Evolutionary conservation across 495 filamentous ascomycete genomes (phyloP).

Genomic region (Massariosphaeria phaeospora): DNA sequence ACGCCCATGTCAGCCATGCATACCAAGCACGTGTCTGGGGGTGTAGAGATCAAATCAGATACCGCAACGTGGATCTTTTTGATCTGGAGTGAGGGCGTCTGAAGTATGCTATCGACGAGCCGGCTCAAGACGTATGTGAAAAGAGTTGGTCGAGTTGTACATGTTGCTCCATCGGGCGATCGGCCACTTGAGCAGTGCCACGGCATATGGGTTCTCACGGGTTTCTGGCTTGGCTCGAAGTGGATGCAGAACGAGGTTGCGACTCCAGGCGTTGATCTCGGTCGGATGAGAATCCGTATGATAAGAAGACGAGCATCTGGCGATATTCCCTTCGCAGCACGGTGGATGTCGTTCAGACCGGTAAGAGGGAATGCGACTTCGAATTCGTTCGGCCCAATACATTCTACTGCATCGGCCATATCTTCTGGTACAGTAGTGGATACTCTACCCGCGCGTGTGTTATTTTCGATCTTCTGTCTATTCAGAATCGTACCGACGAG

Average conservation of each 20-base stretch:
- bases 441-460: background rate
- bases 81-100: background rate
- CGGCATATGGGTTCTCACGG: background rate
- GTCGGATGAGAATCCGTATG: background rate
- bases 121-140: background rate
- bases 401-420: slow-evolving; percentile 4
- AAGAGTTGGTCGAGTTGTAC: background rate
- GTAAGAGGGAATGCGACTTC: slow-evolving; percentile 5
- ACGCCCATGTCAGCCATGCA: background rate
- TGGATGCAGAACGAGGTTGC: background rate
- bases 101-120: background rate
- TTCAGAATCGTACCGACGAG: background rate
- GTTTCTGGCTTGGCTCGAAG: background rate
- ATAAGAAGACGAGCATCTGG: background rate
- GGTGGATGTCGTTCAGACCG: background rate
- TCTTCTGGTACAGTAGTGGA: background rate
- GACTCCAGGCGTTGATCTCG: background rate
- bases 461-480: background rate
- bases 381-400: background rate
- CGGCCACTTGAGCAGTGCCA: background rate
- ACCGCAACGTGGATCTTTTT: background rate
- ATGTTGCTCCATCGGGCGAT: background rate
- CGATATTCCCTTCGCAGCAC: slow-evolving; percentile 2
- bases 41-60: background rate
- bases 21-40: background rate